phyloP scores from a whole-genome alignment of 2,329 filamentous ascomycete genomes.

The Plenodomus biglobosus region DNA sequence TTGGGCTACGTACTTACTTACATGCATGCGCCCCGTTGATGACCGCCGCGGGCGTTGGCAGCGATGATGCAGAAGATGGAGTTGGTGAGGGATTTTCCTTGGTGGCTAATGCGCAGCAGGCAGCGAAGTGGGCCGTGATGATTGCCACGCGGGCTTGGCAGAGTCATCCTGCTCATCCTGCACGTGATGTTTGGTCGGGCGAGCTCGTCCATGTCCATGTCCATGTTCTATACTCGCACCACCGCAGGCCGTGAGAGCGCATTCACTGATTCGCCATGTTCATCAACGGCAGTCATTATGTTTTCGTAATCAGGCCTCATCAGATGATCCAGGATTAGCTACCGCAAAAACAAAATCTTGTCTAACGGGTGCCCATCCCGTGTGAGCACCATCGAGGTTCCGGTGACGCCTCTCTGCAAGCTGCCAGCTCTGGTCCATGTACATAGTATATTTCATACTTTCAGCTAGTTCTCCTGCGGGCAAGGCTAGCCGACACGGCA shows the following conservation, averaged over 20 bases:
- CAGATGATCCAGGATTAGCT: constrained; percentile 24
- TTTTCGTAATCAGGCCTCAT: constrained; percentile 24
- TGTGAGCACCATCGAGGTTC: constrained; percentile 18
- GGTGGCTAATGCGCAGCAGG: constrained; percentile 14
- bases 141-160: constrained; percentile 19
- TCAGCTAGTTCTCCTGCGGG: constrained; percentile 6
- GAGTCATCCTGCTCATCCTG: constrained; percentile 11
- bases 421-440: constrained; percentile 7
- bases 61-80: constrained; percentile 15
- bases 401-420: constrained; percentile 21
- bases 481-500: constrained; percentile 14
- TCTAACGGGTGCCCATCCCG: constrained; percentile 16
- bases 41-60: constrained; percentile 8
- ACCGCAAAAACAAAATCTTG: constrained; percentile 22
- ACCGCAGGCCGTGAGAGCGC: constrained; percentile 8
- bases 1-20: constrained; percentile 2
- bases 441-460: constrained; percentile 8
- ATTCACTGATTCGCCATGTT: constrained; percentile 15
- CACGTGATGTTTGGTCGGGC: constrained; percentile 12
- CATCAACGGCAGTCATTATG: constrained; percentile 7
- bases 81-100: constrained; percentile 19
- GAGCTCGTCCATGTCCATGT: too few relatives aligned
- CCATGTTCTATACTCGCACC: constrained; percentile 10
- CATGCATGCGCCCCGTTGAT: constrained; percentile 5
- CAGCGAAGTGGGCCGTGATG: constrained; percentile 12